Evolutionary conservation across 306 rosid species (phyloP).

Genomic region (Sicyos baderoa): DNA sequence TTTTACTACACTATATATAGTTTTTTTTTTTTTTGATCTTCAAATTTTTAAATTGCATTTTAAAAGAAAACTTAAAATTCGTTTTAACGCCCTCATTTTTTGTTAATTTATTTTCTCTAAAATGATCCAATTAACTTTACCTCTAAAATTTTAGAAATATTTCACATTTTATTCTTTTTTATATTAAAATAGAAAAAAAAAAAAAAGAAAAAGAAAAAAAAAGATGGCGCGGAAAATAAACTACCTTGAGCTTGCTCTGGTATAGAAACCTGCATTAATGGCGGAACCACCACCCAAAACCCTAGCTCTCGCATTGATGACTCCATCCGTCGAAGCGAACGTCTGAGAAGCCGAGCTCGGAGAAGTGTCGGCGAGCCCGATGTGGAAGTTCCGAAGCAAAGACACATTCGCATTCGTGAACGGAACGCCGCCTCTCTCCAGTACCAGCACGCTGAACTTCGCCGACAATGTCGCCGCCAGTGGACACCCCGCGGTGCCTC

Average conservation of each 20-base stretch:
- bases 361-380: conserved; percentile 64
- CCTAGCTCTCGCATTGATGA: conserved; percentile 65
- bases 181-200: background rate
- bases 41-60: too few relatives aligned
- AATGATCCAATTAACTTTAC: too few relatives aligned
- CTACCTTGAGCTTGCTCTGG: conserved; percentile 76
- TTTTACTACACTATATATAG: too few relatives aligned
- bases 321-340: conserved; percentile 82
- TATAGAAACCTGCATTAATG: conserved; percentile 97
- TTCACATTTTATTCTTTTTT: too few relatives aligned
- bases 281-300: conserved; percentile 76
- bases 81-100: too few relatives aligned
- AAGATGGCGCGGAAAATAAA: conserved; percentile 7
- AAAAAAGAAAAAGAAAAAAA: background rate
- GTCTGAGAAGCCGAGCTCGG: conserved; percentile 72
- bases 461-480: conserved; percentile 75
- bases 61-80: too few relatives aligned
- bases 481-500: conserved; percentile 96
- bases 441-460: conserved; percentile 60
- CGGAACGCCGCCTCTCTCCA: conserved; percentile 96
- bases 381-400: conserved; percentile 62
- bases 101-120: too few relatives aligned
- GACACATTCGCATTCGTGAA: conserved; percentile 73
- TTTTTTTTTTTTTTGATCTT: too few relatives aligned
- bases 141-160: too few relatives aligned